Base-by-base conservation (phyloP, 768 basidiomycete species). In the Udeniomyces megalosporus region DNA sequence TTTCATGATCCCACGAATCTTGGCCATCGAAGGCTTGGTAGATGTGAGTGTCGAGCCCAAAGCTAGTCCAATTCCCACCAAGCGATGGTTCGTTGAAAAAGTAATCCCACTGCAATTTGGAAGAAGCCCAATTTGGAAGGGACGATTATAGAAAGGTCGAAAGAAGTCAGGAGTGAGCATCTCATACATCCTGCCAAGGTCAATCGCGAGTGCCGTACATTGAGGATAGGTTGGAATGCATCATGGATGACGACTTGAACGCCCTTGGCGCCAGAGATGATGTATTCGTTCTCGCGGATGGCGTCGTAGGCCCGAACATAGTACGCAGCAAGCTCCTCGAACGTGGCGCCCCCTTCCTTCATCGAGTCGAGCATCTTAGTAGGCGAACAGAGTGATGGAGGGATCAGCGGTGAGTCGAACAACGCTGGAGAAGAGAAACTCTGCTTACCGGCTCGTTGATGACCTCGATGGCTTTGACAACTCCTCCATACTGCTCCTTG, bases 381-480 rank as follows among this genome's bases (percentile, higher is more conserved):
- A 42, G 38, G 17, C 10, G 38, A 42, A 10, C 42, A 34, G 45
- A 17, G 8, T 17, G 38, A 42, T 8, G 38, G 38, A 42, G 17
- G 46, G 28, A 31, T 15, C 2, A 15, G 31, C n/a, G 32, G 34
- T 24, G 57, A 12, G n/a, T n/a, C n/a, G n/a, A n/a, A n/a, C n/a
- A n/a, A n/a, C n/a, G n/a, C n/a, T n/a, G n/a, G n/a, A n/a, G n/a
- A n/a, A n/a, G n/a, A n/a, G n/a, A n/a, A n/a, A n/a, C n/a, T n/a
- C n/a, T n/a, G n/a, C n/a, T n/a, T n/a, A 38, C 29, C 4, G 61
- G 61, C 48, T 63, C 61, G 24, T 63, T 63, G 38, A 63, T 50
- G 26, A 63, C 55, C 42, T 57, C 49, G 47, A 63, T 63, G 10
- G 61, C 46, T 24, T 63, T 63, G 26, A 63, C 61, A 14, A 63